Base-by-base conservation (phyloP, 2,329 filamentous ascomycete species). In the Cladobotryum protrusum region DNA sequence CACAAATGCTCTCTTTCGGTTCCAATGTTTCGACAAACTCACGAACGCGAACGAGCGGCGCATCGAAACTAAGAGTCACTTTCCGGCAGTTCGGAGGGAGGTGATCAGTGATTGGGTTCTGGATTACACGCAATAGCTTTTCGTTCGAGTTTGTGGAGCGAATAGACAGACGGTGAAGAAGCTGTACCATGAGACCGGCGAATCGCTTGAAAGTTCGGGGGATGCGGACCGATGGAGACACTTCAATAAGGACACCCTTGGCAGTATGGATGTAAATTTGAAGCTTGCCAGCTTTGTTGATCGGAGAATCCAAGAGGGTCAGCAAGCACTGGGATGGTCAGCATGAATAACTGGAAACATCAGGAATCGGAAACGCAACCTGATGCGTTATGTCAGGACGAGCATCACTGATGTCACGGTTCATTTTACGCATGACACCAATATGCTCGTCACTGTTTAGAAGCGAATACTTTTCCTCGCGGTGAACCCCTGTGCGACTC, bases 361-460 rank as follows among this genome's bases (percentile, higher is more conserved):
- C 48, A 40, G 49, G 48, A 52, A 54, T 56, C 52, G 61, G 56
- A 59, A 59, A 58, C 58, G 59, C 59, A 75, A 96, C 92, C 89
- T 97, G 93, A 69, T 99, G 93, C 42, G 93, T 96, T 63, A 99
- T 99, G 71, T 99, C 93, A 41, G 93, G 93, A 60, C 93, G 84
- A 53, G 93, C 93, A 71, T 99, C 93, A 68, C 91, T 96, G 58
- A 99, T 97, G 67, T 99, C 93, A 61, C 93, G 82, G 68, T 95
- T 95, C 92, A 97, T 97, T 77, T 97, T 99, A 64, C 93, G 86
- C 90, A 99, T 96, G 57, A 97, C 87, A 55, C 93, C 93, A 60
- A 99, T 99, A 68, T 99, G 93, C 72, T 99, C 93, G 66, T 99
- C 93, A 71, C 91, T 96, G 77, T 99, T 99, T 63, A 99, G 83